Conservation (phyloP, 345 rosid genomes). For the Moringa oleifera region DNA sequence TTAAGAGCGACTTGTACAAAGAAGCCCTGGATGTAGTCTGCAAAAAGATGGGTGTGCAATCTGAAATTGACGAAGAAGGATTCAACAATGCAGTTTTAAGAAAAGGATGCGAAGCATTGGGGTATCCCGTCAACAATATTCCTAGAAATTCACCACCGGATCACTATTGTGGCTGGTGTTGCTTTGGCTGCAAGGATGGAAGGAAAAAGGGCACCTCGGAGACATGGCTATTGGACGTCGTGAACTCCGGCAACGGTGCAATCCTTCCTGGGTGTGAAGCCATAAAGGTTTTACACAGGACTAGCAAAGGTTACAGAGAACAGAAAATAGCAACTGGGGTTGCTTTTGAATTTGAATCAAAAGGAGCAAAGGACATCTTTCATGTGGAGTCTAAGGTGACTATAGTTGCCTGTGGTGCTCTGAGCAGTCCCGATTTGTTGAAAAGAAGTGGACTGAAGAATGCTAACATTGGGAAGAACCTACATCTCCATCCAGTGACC, state of each 20-base stretch:
- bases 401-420: constrained; percentile 73
- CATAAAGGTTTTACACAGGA: constrained; percentile 37
- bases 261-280: constrained; percentile 71
- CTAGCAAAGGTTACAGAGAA: constrained; percentile 20
- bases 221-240: constrained; percentile 87
- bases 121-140: constrained; percentile 44
- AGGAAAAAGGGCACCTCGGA: constrained; percentile 61
- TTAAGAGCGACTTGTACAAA: constrained; percentile 45
- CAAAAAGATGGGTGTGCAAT: constrained; percentile 70
- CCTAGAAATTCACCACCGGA: constrained; percentile 62
- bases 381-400: constrained; percentile 53
- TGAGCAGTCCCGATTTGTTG: constrained; percentile 53
- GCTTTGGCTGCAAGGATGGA: constrained; percentile 83
- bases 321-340: constrained; percentile 47
- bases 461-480: constrained; percentile 54
- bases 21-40: constrained; percentile 71
- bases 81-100: constrained; percentile 64
- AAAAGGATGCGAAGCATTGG: constrained; percentile 70
- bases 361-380: constrained; percentile 38
- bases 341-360: constrained; percentile 36
- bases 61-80: constrained; percentile 54
- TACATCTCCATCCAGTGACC: constrained; percentile 75
- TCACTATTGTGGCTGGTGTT: constrained; percentile 85
- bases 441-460: constrained; percentile 60
- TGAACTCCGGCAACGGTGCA: constrained; percentile 58